These are phyloP conservation scores for Zygosaccharomyces rouxii DNA, from an alignment of 805 yeast genomes.

Conservation along the genomic window DNA sequence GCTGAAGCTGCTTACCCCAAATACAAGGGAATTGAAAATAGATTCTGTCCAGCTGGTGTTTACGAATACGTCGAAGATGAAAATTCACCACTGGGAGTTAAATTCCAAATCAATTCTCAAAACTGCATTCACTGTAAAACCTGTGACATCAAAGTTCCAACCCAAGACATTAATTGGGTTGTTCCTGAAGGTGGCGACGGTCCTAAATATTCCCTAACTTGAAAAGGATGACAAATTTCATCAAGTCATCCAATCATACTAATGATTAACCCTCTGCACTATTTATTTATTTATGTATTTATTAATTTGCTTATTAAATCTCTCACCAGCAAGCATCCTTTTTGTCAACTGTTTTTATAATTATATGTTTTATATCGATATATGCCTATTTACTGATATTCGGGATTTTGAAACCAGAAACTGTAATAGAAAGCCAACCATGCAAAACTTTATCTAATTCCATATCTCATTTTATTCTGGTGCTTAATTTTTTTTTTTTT, in stretches of 20 bases:
- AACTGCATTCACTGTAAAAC: constrained; percentile 98
- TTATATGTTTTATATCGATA: neutral
- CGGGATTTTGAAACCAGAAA: neutral
- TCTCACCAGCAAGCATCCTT: neutral
- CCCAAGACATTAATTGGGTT: constrained; percentile 90
- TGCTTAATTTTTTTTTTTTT: neutral
- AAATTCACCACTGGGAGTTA: constrained; percentile 52
- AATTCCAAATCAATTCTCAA: constrained; percentile 91
- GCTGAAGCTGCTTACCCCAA: constrained; percentile 65
- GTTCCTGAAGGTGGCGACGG: constrained; percentile 99
- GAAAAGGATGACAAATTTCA: constrained; percentile 4
- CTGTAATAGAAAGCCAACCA: neutral
- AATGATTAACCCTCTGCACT: neutral
- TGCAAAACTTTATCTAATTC: neutral
- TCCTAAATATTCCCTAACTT: constrained; percentile 88
- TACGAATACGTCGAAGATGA: constrained; percentile 82
- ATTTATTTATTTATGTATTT: constrained; percentile 9
- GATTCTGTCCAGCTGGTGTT: constrained; percentile 98
- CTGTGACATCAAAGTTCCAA: constrained; percentile 94
- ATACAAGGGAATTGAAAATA: constrained; percentile 80
- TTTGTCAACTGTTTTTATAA: neutral
- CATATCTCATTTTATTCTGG: neutral
- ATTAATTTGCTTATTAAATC: constrained; percentile 3
- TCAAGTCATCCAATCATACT: neutral
- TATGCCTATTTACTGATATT: neutral